phyloP scores from a whole-genome alignment of 164 flowering plant genomes.

The Brasenia schreberi region DNA sequence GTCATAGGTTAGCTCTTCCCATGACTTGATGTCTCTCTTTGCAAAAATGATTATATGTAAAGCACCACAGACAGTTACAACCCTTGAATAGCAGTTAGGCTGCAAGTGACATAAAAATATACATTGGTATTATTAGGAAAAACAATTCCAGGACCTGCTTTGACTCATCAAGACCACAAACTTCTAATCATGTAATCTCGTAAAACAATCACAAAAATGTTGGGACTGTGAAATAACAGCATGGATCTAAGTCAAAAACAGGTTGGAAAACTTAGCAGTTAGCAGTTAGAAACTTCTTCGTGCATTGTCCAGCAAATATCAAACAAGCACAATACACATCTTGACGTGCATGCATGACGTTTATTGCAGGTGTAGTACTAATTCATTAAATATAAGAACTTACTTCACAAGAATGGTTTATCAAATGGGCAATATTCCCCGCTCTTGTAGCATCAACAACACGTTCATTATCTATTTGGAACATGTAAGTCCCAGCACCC shows the following conservation, averaged over 20 bases:
- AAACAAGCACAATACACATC: too few species aligned
- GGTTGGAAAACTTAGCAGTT: too few species aligned
- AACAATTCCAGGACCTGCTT: not conserved
- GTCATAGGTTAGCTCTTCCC: slow-evolving; percentile 98
- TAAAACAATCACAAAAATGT: too few species aligned
- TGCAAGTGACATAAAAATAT: slow-evolving; percentile 19
- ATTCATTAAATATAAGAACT: slow-evolving; percentile 5
- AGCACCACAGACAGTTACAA: slow-evolving; percentile 67
- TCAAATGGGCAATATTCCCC: slow-evolving; percentile 95
- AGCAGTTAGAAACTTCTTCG: too few species aligned
- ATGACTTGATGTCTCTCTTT: slow-evolving; percentile 80
- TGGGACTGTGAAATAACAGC: too few species aligned
- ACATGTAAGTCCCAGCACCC: slow-evolving; percentile 99
- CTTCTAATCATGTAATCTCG: too few species aligned
- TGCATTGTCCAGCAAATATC: too few species aligned
- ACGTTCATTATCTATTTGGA: slow-evolving; percentile 81
- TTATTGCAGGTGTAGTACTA: too few species aligned
- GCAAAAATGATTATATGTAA: slow-evolving; percentile 95
- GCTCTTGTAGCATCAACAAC: slow-evolving; percentile 99
- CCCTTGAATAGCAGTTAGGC: slow-evolving; percentile 99
- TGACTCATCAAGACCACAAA: too few species aligned
- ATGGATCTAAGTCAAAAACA: too few species aligned
- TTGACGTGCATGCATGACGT: too few species aligned
- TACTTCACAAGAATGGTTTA: slow-evolving; percentile 97
- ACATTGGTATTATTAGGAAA: not conserved